These are phyloP conservation scores for Nicotiana tomentosiformis DNA, from an alignment of 257 asterid genomes.

Conservation along the genomic window DNA sequence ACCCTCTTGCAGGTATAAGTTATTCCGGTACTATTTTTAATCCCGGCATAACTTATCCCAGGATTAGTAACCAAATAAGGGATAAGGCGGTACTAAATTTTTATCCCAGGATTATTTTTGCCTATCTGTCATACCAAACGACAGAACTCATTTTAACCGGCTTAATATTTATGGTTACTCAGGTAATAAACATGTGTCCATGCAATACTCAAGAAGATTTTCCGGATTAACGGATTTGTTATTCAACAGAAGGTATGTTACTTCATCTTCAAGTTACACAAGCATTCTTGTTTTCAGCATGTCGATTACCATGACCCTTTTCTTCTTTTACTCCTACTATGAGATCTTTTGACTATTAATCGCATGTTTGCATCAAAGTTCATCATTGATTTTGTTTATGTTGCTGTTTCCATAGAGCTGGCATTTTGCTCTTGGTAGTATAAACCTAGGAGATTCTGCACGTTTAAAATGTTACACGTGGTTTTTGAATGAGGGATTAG, in stretches of 20 bases:
- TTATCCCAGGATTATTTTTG: no score
- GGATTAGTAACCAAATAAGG: no score
- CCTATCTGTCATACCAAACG: no score
- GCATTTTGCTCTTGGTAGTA: background rate
- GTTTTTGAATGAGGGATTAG: background rate
- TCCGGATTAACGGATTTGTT: conserved; percentile 59
- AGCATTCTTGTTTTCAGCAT: background rate
- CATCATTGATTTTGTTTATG: background rate
- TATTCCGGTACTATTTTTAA: no score
- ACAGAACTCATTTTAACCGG: background rate
- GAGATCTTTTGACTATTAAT: background rate
- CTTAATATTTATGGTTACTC: conserved; percentile 11
- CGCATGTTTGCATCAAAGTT: background rate
- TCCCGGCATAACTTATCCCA: no score
- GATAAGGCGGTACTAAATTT: no score
- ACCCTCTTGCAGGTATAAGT: no score
- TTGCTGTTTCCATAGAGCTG: background rate
- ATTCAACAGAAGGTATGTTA: conserved; percentile 56
- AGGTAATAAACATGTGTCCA: conserved; percentile 54
- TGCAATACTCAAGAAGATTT: conserved; percentile 62
- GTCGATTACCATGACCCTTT: background rate
- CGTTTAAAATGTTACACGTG: background rate
- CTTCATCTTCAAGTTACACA: background rate
- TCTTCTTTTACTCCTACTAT: background rate
- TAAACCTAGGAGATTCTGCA: background rate